phyloP scores from a whole-genome alignment of 2,329 filamentous ascomycete genomes.

The Talaromyces sp. region DNA sequence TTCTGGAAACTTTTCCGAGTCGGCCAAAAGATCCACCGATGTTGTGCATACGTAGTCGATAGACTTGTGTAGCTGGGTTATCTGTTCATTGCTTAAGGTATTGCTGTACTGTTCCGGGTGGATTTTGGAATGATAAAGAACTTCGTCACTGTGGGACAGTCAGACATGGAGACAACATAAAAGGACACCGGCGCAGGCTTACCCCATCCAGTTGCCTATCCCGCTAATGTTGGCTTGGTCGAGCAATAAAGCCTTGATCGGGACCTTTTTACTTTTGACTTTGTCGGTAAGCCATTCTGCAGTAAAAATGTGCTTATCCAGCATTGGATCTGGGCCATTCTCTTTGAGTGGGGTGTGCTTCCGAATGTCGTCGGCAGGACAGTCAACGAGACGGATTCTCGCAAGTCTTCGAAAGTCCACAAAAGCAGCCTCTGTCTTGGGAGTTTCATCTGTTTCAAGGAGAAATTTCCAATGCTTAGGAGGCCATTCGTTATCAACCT shows the following conservation, averaged over 20 bases:
- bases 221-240: conserved; percentile 87
- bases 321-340: conserved; percentile 89
- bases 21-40: conserved; percentile 71
- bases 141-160: conserved; percentile 60
- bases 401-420: conserved; percentile 76
- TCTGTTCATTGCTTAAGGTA: conserved; percentile 67
- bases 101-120: conserved; percentile 94
- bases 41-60: conserved; percentile 75
- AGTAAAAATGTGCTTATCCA: conserved; percentile 73
- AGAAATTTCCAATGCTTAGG: conserved; percentile 87
- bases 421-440: conserved; percentile 67
- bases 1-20: conserved; percentile 77
- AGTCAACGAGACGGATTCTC: conserved; percentile 77
- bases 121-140: conserved; percentile 80
- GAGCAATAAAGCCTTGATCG: conserved; percentile 81
- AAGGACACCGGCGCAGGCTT: conserved; percentile 20
- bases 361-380: conserved; percentile 68
- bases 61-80: conserved; percentile 64
- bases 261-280: conserved; percentile 71
- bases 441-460: conserved; percentile 59
- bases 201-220: conserved; percentile 94
- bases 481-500: conserved; percentile 66
- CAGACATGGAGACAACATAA: not conserved
- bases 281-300: conserved; percentile 68
- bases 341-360: conserved; percentile 74